A percentile compares a stretch with the other conserved stretches of the same genome.
Conservation (phyloP, 768 basidiomycete genomes). For the Tricholoma hemisulphureum region DNA sequence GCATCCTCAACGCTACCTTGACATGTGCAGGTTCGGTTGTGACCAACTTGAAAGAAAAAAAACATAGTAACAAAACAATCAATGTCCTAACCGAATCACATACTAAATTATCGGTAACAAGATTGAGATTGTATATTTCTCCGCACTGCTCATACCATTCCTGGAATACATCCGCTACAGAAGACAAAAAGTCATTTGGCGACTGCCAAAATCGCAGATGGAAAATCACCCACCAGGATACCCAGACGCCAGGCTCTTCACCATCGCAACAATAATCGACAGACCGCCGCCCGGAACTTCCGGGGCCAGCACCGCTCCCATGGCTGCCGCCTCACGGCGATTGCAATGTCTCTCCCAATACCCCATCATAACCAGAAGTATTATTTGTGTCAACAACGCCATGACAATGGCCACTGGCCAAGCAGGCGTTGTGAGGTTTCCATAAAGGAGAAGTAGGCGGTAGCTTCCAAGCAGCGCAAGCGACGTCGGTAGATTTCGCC, state of each 20-base stretch:
- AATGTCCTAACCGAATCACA: background rate
- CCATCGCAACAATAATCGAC: conserved; percentile 16
- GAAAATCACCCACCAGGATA: conserved; percentile 30
- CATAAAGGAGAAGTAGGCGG: too few relatives aligned
- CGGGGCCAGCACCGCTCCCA: conserved; percentile 35
- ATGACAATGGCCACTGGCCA: too few relatives aligned
- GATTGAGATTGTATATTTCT: conserved; percentile 23
- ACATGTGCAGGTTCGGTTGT: conserved; percentile 47
- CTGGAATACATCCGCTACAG: conserved; percentile 29
- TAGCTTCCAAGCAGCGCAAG: too few relatives aligned
- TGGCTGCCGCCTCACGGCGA: conserved; percentile 21
- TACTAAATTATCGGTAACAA: conserved; percentile 34
- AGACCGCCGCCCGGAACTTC: conserved; percentile 25
- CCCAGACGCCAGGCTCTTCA: conserved; percentile 27
- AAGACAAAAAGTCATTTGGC: too few relatives aligned
- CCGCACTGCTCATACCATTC: conserved; percentile 24
- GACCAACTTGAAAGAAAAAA: conserved; percentile 29
- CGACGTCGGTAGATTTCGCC: too few relatives aligned
- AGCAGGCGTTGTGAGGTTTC: too few relatives aligned
- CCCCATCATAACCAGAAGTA: background rate
- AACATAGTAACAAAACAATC: background rate
- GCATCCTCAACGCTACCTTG: conserved; percentile 30
- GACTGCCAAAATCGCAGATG: background rate
- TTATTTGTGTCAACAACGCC: too few relatives aligned
- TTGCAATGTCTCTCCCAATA: background rate